Conservation (phyloP, 805 yeast genomes). For the Yarrowia yakushimensis region DNA sequence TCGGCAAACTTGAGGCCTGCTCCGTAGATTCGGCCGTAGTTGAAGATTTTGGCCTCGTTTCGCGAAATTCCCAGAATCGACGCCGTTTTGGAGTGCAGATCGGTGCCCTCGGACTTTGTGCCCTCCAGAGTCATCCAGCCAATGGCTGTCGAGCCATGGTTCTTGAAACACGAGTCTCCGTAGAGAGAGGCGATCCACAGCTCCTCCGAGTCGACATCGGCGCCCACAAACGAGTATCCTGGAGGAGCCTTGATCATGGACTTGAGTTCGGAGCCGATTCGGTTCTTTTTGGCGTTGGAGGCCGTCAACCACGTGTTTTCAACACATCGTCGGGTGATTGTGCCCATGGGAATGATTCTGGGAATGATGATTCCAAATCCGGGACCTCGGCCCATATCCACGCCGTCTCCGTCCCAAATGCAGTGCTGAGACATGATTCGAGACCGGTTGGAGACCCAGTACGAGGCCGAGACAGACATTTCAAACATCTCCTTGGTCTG, state of each 20-base stretch:
- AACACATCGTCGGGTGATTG: conserved; percentile 92
- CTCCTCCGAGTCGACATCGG: conserved; percentile 98
- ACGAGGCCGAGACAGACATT: conserved; percentile 76
- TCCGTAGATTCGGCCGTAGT: conserved; percentile 96
- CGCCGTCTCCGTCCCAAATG: conserved; percentile 45
- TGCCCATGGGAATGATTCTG: conserved; percentile 86
- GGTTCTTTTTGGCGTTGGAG: conserved; percentile 77
- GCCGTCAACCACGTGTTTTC: conserved; percentile 98
- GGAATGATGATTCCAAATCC: conserved; percentile 76
- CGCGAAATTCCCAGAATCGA: conserved; percentile 81
- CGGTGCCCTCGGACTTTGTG: conserved; percentile 85
- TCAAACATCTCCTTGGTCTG: conserved; percentile 73
- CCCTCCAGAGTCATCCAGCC: conserved; percentile 99
- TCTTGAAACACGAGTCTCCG: conserved; percentile 83
- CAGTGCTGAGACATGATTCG: conserved; percentile 84
- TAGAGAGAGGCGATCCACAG: conserved; percentile 95
- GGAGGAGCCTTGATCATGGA: conserved; percentile 80
- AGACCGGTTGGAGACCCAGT: conserved; percentile 90
- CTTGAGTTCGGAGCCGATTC: conserved; percentile 92
- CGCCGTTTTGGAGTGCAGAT: conserved; percentile 92
- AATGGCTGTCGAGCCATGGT: conserved; percentile 94
- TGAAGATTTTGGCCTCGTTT: conserved; percentile 90
- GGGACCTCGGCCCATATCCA: conserved; percentile 6
- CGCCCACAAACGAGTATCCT: conserved; percentile 92
- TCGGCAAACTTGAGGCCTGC: conserved; percentile 93